These are phyloP conservation scores for Coniochaeta hoffmannii DNA, from an alignment of 2,329 filamentous ascomycete genomes.

Conservation along the genomic window DNA sequence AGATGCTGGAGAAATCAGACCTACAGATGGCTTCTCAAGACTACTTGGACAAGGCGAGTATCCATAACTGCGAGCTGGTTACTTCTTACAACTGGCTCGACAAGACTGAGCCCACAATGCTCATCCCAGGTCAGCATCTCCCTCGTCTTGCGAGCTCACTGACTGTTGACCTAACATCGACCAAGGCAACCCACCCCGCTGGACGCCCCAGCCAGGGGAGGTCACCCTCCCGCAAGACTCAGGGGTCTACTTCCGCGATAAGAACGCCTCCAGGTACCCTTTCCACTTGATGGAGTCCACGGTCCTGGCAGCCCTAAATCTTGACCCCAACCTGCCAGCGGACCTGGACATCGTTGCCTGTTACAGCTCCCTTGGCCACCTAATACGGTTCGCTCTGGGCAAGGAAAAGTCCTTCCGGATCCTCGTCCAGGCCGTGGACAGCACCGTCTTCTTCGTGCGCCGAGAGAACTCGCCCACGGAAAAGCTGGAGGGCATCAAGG, in stretches of 20 bases:
- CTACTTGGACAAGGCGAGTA: constrained; percentile 8
- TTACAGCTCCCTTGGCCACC: constrained; percentile 51
- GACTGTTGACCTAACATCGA: constrained; percentile 6
- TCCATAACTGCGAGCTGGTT: constrained; percentile 17
- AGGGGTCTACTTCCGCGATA: constrained; percentile 44
- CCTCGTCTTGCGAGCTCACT: background rate
- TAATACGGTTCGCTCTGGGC: constrained; percentile 47
- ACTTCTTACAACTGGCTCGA: constrained; percentile 31
- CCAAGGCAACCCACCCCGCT: constrained; percentile 40
- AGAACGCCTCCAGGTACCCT: constrained; percentile 43
- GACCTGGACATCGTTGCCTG: constrained; percentile 52
- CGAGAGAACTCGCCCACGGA: constrained; percentile 53
- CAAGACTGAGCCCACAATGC: constrained; percentile 16
- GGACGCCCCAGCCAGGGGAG: constrained; percentile 33
- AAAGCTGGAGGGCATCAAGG: constrained; percentile 43
- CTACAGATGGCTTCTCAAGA: constrained; percentile 10
- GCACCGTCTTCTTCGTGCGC: constrained; percentile 56
- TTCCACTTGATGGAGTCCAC: constrained; percentile 43
- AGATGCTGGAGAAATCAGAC: constrained; percentile 7
- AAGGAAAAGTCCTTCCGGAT: constrained; percentile 47
- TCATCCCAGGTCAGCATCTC: constrained; percentile 22
- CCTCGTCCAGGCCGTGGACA: constrained; percentile 45
- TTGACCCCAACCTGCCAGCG: constrained; percentile 25
- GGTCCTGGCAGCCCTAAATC: constrained; percentile 27
- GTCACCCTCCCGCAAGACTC: constrained; percentile 32